These are phyloP conservation scores for Umbelopsis ramanniana DNA, from an alignment of 192 early-diverging fungal genomes.

Conservation along the genomic window DNA sequence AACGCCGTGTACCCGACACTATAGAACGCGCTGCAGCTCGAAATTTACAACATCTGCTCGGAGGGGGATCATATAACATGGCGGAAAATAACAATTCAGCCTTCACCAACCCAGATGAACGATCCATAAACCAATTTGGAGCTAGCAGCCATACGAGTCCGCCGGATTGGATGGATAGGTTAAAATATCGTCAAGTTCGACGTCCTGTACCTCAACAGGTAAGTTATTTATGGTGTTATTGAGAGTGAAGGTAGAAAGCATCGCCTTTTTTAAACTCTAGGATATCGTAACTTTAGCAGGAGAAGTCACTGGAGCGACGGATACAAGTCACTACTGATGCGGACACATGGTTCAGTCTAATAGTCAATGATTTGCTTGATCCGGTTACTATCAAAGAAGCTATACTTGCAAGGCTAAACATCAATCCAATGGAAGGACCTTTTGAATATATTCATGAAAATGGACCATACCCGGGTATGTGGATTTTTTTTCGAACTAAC, in stretches of 20 bases:
- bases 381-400: neutral
- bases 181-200: neutral
- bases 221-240: neutral
- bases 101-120: neutral
- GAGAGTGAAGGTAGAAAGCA: too few species aligned
- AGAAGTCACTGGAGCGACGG: neutral
- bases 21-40: slow-evolving; percentile 16
- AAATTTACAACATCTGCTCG: slow-evolving; percentile 9
- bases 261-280: neutral
- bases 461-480: slow-evolving; percentile 11
- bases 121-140: neutral
- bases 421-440: neutral
- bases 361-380: slow-evolving; percentile 2
- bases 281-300: neutral
- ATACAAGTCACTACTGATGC: slow-evolving; percentile 18
- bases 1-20: slow-evolving; percentile 16
- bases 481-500: neutral
- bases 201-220: neutral
- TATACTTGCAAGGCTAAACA: slow-evolving; percentile 2
- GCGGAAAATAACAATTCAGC: neutral
- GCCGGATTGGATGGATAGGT: neutral
- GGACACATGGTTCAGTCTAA: neutral
- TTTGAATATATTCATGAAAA: slow-evolving; percentile 19
- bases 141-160: neutral
- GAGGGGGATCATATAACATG: neutral